These are phyloP conservation scores for Aeschynomene evenia DNA, from an alignment of 306 rosid genomes.

Conservation along the genomic window DNA sequence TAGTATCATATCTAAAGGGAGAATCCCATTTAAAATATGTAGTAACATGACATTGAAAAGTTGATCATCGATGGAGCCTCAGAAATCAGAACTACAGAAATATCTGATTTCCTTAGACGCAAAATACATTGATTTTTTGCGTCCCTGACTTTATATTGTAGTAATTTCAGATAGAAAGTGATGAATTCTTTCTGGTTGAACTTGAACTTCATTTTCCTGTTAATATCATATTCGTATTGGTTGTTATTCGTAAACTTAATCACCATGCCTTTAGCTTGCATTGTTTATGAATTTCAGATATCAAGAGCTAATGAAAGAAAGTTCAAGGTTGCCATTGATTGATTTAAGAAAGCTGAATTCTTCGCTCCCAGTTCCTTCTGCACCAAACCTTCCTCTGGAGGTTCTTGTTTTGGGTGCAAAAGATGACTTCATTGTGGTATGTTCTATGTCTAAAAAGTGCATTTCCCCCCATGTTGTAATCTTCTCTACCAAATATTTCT, in stretches of 20 bases:
- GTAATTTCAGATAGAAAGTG: background rate
- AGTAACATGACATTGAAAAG: background rate
- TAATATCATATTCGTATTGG: background rate
- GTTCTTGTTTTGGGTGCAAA: constrained; percentile 76
- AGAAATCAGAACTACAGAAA: constrained; percentile 3
- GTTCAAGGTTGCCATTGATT: constrained; percentile 91
- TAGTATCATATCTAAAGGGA: background rate
- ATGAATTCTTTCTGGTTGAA: constrained; percentile 2
- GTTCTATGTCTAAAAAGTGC: background rate
- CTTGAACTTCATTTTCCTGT: background rate
- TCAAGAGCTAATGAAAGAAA: constrained; percentile 86
- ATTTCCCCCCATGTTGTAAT: background rate
- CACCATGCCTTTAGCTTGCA: background rate
- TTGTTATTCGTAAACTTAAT: background rate
- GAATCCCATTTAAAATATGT: background rate
- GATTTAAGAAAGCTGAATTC: constrained; percentile 87
- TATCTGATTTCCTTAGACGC: background rate
- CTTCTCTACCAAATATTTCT: background rate
- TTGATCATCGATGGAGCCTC: background rate
- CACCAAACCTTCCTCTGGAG: constrained; percentile 49
- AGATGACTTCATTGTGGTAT: constrained; percentile 89
- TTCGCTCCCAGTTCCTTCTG: constrained; percentile 80
- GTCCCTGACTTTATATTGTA: background rate
- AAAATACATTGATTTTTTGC: background rate
- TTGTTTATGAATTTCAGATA: constrained; percentile 50